Conservation (phyloP, 2,329 filamentous ascomycete genomes). For the Arachnopeziza araneosa region DNA sequence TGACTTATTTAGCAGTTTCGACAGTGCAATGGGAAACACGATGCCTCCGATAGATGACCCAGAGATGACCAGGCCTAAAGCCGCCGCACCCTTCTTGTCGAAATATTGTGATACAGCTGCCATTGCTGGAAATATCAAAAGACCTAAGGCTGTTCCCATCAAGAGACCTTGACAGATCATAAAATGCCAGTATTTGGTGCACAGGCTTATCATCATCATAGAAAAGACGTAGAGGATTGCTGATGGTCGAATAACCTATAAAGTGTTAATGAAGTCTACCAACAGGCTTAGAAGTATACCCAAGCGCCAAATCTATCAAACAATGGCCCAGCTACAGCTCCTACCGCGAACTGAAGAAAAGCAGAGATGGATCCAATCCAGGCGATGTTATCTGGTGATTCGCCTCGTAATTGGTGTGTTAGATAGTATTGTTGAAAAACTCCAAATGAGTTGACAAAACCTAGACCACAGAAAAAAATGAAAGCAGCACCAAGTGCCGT, state of each 20-base stretch:
- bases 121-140: constrained; percentile 36
- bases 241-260: neutral
- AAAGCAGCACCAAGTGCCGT: neutral
- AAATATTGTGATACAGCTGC: constrained; percentile 41
- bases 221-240: neutral
- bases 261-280: neutral
- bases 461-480: constrained; percentile 28
- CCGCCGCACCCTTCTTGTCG: constrained; percentile 37
- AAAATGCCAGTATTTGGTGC: neutral
- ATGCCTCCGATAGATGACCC: constrained; percentile 44
- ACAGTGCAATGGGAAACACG: constrained; percentile 54
- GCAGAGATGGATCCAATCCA: constrained; percentile 53
- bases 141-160: constrained; percentile 37
- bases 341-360: constrained; percentile 43
- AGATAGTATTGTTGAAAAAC: constrained; percentile 35
- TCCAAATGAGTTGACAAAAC: neutral
- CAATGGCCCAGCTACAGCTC: constrained; percentile 50
- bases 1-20: constrained; percentile 41
- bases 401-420: constrained; percentile 38
- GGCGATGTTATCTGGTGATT: constrained; percentile 46
- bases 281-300: constrained; percentile 1
- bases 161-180: constrained; percentile 30
- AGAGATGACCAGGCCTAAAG: constrained; percentile 38
- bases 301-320: constrained; percentile 58
- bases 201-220: neutral